These are phyloP conservation scores for Lenzites betulinus DNA, from an alignment of 768 basidiomycete species.

Conservation along the genomic window DNA sequence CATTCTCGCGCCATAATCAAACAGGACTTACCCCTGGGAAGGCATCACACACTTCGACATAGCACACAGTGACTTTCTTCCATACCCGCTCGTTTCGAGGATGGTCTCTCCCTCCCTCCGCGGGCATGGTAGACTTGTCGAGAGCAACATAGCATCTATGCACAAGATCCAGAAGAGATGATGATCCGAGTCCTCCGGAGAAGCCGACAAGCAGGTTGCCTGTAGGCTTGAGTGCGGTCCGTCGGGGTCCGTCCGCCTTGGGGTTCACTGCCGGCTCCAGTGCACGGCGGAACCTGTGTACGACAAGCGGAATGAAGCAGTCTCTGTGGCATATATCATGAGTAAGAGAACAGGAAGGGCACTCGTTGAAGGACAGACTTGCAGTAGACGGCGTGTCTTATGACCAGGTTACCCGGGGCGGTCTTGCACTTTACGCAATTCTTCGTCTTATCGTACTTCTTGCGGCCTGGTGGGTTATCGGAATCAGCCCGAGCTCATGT, in stretches of 20 bases:
- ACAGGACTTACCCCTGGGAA: slow-evolving; percentile 55
- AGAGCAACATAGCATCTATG: slow-evolving; percentile 47
- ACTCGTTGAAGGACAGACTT: slow-evolving; percentile 46
- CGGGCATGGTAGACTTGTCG: slow-evolving; percentile 30
- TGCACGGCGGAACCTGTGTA: slow-evolving; percentile 61
- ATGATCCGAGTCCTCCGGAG: slow-evolving; percentile 81
- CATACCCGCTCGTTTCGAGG: slow-evolving; percentile 64
- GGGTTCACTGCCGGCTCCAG: slow-evolving; percentile 68
- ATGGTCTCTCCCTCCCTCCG: slow-evolving; percentile 63
- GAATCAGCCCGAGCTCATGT: not conserved
- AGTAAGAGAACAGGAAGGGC: not conserved
- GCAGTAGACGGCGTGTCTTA: slow-evolving; percentile 85
- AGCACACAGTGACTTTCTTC: slow-evolving; percentile 63
- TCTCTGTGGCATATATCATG: slow-evolving; percentile 40
- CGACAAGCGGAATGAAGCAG: slow-evolving; percentile 67
- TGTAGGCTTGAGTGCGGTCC: slow-evolving; percentile 61
- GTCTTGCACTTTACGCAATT: slow-evolving; percentile 76
- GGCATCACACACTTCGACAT: slow-evolving; percentile 67
- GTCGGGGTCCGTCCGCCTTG: slow-evolving; percentile 53
- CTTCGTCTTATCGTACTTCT: slow-evolving; percentile 67
- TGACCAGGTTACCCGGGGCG: slow-evolving; percentile 64
- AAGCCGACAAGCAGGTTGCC: slow-evolving; percentile 71
- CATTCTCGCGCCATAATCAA: not conserved
- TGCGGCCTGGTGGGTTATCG: slow-evolving; percentile 46
- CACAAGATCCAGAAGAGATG: slow-evolving; percentile 69